Conservation (phyloP, 202 grass and related monocot species). For the Bolboschoenoplectus hybrid region DNA sequence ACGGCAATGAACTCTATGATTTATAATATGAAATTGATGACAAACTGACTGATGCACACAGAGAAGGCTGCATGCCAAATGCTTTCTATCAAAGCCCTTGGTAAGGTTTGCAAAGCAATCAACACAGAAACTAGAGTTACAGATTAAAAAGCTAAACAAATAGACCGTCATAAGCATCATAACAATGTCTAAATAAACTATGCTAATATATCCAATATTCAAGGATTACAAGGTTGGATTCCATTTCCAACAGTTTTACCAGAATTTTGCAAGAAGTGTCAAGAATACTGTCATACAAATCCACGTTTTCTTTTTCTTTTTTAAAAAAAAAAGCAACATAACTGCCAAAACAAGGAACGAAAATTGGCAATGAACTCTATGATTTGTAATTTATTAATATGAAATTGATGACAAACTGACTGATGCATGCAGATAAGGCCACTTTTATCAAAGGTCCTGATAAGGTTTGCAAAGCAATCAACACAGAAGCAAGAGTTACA, state of each 20-base stretch:
- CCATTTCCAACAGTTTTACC: constrained; percentile 9
- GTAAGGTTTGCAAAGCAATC: background rate
- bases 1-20: background rate
- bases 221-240: background rate
- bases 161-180: background rate
- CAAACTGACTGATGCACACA: background rate
- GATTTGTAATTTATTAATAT: background rate
- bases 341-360: background rate
- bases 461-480: background rate
- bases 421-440: background rate
- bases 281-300: background rate
- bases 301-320: background rate
- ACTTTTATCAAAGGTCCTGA: background rate
- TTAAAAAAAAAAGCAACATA: background rate
- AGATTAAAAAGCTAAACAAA: background rate
- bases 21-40: too few species aligned
- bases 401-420: background rate
- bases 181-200: background rate
- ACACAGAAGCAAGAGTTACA: background rate
- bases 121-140: background rate
- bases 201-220: background rate
- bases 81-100: background rate
- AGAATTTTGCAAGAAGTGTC: background rate
- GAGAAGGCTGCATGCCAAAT: background rate
- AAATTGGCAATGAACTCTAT: background rate